phyloP scores from a whole-genome alignment of 148 eudicot genomes.

The Persicaria maculosa region DNA sequence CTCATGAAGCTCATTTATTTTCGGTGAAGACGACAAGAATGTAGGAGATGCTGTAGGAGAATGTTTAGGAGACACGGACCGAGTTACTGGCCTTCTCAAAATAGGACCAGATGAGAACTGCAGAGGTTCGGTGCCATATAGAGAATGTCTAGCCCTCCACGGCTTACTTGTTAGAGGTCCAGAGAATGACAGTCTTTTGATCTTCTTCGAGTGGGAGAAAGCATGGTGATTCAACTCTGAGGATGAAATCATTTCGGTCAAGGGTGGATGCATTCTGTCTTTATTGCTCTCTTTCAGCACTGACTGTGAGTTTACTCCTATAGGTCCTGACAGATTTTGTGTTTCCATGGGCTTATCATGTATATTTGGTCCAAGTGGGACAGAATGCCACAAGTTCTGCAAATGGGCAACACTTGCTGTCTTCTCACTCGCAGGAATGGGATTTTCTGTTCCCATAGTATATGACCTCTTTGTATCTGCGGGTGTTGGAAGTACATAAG shows the following conservation, averaged over 20 bases:
- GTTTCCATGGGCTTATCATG: constrained; percentile 30
- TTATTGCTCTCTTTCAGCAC: constrained; percentile 57
- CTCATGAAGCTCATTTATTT: constrained; percentile 91
- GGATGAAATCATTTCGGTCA: constrained; percentile 33
- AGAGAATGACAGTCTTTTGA: constrained; percentile 53
- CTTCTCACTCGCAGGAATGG: constrained; percentile 26
- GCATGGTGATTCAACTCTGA: constrained; percentile 26
- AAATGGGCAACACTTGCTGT: constrained; percentile 26
- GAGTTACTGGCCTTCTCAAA: constrained; percentile 30
- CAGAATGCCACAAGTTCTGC: constrained; percentile 37
- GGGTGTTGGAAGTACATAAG: constrained; percentile 85
- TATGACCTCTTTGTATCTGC: constrained; percentile 35
- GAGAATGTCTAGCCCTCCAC: constrained; percentile 27
- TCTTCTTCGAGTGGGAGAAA: constrained; percentile 30
- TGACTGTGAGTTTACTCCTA: constrained; percentile 24
- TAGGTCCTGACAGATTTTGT: constrained; percentile 25
- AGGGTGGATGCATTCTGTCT: constrained; percentile 42
- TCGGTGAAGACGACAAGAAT: constrained; percentile 56
- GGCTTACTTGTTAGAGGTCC: constrained; percentile 66
- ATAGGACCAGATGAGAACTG: constrained; percentile 51
- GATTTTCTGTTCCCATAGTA: constrained; percentile 26
- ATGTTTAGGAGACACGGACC: constrained; percentile 39
- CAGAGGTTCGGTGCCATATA: constrained; percentile 32
- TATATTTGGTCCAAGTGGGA: constrained; percentile 36
- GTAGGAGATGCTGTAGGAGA: constrained; percentile 53